Base-by-base conservation (phyloP, 2,329 filamentous ascomycete species). In the Parastagonospora avenae region DNA sequence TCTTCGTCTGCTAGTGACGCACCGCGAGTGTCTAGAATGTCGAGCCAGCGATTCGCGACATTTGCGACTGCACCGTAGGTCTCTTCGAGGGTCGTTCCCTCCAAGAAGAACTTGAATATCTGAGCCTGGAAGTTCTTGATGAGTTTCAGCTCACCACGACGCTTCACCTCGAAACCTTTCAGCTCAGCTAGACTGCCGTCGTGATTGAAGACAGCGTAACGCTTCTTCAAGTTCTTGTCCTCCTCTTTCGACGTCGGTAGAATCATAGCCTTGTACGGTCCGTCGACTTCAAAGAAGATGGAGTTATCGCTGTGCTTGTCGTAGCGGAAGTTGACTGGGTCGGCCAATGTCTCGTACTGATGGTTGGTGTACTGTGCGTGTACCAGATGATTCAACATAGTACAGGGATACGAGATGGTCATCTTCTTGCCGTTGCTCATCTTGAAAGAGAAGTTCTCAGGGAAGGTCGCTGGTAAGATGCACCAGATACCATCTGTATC, bases 401-500 rank as follows among this genome's bases (percentile, higher is more conserved):
- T 92, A 73, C 94, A 99, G 48, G 94, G 94, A 68, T 99, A 99
- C 0, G 94, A 99, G 42, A 99, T 92, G n/a, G 88, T 82, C 53
- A 97, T 72, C 72, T 97, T 99, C 81, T 97, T 99, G 60, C 94
- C 94, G 64, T 92, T 95, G 74, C 93, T 96, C 62, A 97, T 77
- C 66, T 90, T 96, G 80, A 99, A 97, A 0, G 86, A 82, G 67
- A 97, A 97, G 74, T 99, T 97, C 68, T 99, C 94, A 0, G 94
- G 94, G 64, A 99, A 99, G 0, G 91, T 94, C 0, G 91, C 93
- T 0, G 94, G 94, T 63, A 99, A 82, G 84, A 99, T 99, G 76
- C 94, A 99, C 95, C 94, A 99, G 66, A 99, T 99, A 84, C 95
- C 94, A 70, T 99, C 94, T 2, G 94, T 99, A 73, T 99, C 94